Base-by-base conservation (phyloP, 228 moss, liverwort and hornwort genomes). In the Sphagnum fallax region DNA sequence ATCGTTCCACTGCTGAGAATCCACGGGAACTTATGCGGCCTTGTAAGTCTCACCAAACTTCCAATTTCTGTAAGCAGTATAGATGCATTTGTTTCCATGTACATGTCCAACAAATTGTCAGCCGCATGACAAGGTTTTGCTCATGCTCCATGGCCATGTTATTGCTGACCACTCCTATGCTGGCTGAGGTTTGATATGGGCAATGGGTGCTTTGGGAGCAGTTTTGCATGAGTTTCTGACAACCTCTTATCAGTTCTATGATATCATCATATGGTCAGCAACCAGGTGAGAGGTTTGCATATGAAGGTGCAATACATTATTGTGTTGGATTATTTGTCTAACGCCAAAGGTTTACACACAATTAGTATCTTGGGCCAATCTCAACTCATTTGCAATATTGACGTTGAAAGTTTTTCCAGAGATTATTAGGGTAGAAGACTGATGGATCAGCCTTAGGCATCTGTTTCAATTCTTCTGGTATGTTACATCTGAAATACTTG, bases 181-280 rank as follows among this genome's bases (percentile, higher is more conserved):
- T 32, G 32, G 32, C 2, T 32, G 32, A 32, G 32, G 32, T 32
- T 32, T 32, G 32, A 55, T 55, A 1, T 55, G 55, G 55, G 12
- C 10, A 50, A 14, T 16, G 59, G 69, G 16, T 67, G 18, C 8
- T 49, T 57, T 64, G 48, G 69, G 74, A 58, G 70, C 87, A 95
- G 95, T 90, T 83, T 81, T 98, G n/a, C 98, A 98, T 72, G 98
- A 94, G 67, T 93, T 98, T 75, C 70, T 98, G 79, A 84, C 90
- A 55, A 83, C 87, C 50, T 90, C 90, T 6, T 94, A 94, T 74
- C 78, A 88, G 70, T 85, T 90, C 64, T 98, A 93, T 76, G 98
- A 98, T 77, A 90, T 98, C 68, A 92, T 98, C 59, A 98, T 98
- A 55, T 98, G 98, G 98, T 98, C 98, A 47, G 98, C 98, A 65